Percentiles rank a stretch among this genome's conserved stretches.
These are phyloP conservation scores for Bipolaris oryzae DNA, from an alignment of 2,329 filamentous ascomycete genomes.

Conservation along the genomic window DNA sequence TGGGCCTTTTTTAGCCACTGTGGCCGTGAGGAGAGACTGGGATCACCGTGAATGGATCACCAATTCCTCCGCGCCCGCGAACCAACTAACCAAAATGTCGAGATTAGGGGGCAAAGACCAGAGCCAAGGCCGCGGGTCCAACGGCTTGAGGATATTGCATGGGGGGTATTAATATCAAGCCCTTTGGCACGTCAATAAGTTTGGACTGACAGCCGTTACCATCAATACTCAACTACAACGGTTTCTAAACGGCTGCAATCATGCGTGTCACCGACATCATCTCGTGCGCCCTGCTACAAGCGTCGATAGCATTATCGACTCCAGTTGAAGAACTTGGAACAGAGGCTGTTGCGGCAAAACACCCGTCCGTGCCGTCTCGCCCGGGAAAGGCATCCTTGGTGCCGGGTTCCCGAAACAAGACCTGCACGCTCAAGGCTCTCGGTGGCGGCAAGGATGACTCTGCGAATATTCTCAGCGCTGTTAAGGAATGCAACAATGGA, in stretches of 20 bases:
- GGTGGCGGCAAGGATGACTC: conserved; percentile 57
- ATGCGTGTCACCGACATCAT: conserved; percentile 39
- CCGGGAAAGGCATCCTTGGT: conserved; percentile 11
- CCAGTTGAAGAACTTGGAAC: conserved; percentile 20
- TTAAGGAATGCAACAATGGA: conserved; percentile 66
- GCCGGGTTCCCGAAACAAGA: conserved; percentile 36
- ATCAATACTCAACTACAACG: not conserved
- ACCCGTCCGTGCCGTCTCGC: conserved; percentile 40
- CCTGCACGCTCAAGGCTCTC: conserved; percentile 48
- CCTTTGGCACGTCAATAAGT: not conserved
- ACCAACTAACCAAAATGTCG: not conserved
- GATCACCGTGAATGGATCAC: conserved; percentile 20
- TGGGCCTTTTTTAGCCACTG: conserved; percentile 22
- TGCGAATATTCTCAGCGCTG: conserved; percentile 58
- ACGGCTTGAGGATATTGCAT: conserved; percentile 18
- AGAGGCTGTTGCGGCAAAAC: conserved; percentile 26
- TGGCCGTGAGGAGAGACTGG: conserved; percentile 18
- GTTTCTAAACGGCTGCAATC: conserved; percentile 1
- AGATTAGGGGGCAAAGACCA: conserved; percentile 8
- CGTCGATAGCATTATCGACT: conserved; percentile 28
- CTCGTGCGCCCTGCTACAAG: conserved; percentile 34
- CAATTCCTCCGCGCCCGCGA: conserved; percentile 25
- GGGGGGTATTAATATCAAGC: conserved; percentile 25
- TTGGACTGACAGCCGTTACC: conserved; percentile 1
- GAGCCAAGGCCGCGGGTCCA: conserved; percentile 10